Evolutionary conservation across 768 basidiomycete species (phyloP).

Genomic region (Boletellus sp.): DNA sequence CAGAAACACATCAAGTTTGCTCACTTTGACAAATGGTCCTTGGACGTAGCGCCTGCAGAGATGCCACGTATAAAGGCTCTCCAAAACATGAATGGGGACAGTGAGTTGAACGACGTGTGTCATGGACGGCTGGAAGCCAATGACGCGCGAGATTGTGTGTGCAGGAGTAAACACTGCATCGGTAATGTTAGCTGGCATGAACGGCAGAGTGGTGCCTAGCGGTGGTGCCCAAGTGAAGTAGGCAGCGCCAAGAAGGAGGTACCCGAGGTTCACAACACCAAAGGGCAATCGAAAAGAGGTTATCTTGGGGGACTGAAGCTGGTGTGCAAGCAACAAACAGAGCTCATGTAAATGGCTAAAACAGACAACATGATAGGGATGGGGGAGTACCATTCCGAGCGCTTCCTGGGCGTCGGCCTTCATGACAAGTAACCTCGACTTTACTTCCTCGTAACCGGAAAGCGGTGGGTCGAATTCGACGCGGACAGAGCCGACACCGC

Average conservation of each 20-base stretch:
- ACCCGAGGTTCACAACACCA: conserved; percentile 26
- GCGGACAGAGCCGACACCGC: conserved; percentile 41
- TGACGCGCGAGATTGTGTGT: conserved; percentile 1
- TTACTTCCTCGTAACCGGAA: conserved; percentile 74
- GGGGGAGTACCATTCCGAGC: conserved; percentile 67
- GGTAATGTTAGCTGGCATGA: conserved; percentile 11
- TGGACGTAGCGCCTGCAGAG: conserved; percentile 31
- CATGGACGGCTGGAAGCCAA: conserved; percentile 20
- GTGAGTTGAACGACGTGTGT: conserved; percentile 4
- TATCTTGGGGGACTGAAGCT: conserved; percentile 66
- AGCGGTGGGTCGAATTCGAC: conserved; percentile 72
- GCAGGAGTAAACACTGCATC: conserved; percentile 22
- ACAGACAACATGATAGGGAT: neutral
- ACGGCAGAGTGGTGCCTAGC: conserved; percentile 13
- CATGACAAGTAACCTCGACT: conserved; percentile 75
- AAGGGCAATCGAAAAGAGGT: conserved; percentile 49
- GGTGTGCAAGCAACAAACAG: too few relatives aligned
- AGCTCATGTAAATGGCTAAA: neutral
- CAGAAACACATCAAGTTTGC: neutral
- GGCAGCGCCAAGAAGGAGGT: conserved; percentile 7
- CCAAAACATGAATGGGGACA: conserved; percentile 17
- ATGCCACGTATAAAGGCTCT: conserved; percentile 27
- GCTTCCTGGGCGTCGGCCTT: conserved; percentile 76
- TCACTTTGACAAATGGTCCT: conserved; percentile 17
- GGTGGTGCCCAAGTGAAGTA: conserved; percentile 22